A percentile compares a stretch with the other conserved stretches of the same genome.
Evolutionary conservation across 108 stramenopile species (phyloP).

Genomic region (Fistulifera solaris): DNA sequence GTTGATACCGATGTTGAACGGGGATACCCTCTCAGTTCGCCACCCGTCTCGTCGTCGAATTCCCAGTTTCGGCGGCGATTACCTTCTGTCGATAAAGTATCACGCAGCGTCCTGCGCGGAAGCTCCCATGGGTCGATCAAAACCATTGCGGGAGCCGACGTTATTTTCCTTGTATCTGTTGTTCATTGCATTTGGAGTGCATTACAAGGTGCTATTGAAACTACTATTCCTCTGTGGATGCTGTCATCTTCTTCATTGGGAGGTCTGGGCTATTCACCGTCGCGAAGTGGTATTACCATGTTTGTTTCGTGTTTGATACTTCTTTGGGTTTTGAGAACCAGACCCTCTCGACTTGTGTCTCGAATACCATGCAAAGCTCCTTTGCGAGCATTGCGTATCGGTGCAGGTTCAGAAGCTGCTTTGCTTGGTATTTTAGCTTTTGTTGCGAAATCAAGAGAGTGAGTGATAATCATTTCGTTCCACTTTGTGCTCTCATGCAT

Average conservation of each 20-base stretch:
- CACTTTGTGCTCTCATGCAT: background rate
- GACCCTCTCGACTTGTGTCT: conserved; percentile 12
- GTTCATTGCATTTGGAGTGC: conserved; percentile 8
- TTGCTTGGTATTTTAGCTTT: conserved; percentile 10
- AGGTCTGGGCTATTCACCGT: conserved; percentile 32
- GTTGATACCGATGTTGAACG: too few species aligned
- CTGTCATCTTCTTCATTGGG: conserved; percentile 24
- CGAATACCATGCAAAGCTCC: conserved; percentile 26
- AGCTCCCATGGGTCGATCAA: conserved; percentile 9
- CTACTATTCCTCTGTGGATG: conserved; percentile 29
- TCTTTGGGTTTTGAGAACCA: conserved; percentile 21
- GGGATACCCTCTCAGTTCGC: background rate
- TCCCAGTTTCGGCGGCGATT: background rate
- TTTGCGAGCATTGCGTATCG: conserved; percentile 32
- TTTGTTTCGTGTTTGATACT: conserved; percentile 28
- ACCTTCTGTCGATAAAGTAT: background rate
- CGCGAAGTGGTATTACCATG: conserved; percentile 20
- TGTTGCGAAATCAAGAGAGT: conserved; percentile 3
- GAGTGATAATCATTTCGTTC: background rate
- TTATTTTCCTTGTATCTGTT: conserved; percentile 9
- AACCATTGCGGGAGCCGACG: conserved; percentile 1
- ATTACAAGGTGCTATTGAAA: conserved; percentile 28
- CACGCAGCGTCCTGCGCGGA: background rate
- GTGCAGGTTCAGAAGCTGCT: conserved; percentile 15
- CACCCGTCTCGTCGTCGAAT: background rate